These are phyloP conservation scores for Ceratocystis huliohia DNA, from an alignment of 2,329 filamentous ascomycete species.

Conservation along the genomic window DNA sequence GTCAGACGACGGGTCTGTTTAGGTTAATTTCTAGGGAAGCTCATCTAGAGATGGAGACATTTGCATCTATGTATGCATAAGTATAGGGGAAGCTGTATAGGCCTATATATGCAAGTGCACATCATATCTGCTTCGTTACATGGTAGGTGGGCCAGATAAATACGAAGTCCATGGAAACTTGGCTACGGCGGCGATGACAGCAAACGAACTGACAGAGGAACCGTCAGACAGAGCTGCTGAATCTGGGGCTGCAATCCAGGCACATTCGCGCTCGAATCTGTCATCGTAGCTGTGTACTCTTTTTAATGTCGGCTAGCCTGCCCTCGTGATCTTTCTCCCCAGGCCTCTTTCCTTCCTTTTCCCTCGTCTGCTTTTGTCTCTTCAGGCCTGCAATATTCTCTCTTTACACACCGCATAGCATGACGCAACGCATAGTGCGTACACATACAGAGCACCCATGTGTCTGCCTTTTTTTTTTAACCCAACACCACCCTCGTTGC, in stretches of 20 bases:
- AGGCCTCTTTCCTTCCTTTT: not conserved
- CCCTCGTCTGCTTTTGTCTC: not conserved
- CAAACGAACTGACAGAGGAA: too few species aligned
- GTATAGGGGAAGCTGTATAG: too few species aligned
- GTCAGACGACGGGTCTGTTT: not conserved
- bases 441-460: not conserved
- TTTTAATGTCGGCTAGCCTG: not conserved
- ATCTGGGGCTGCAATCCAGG: not conserved
- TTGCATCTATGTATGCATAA: not conserved
- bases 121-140: not conserved
- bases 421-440: not conserved
- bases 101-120: not conserved
- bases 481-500: not conserved
- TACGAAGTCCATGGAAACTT: too few species aligned
- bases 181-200: too few species aligned
- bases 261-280: not conserved
- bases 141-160: not conserved
- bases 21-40: not conserved
- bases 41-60: not conserved
- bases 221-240: not conserved
- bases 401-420: not conserved
- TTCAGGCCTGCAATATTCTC: not conserved
- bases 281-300: not conserved
- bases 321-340: constrained; percentile 1
- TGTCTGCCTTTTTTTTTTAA: not conserved